A percentile compares a stretch with the other conserved stretches of the same genome.
phyloP scores from a whole-genome alignment of 108 stramenopile species.

The Thalassiosira profunda region DNA sequence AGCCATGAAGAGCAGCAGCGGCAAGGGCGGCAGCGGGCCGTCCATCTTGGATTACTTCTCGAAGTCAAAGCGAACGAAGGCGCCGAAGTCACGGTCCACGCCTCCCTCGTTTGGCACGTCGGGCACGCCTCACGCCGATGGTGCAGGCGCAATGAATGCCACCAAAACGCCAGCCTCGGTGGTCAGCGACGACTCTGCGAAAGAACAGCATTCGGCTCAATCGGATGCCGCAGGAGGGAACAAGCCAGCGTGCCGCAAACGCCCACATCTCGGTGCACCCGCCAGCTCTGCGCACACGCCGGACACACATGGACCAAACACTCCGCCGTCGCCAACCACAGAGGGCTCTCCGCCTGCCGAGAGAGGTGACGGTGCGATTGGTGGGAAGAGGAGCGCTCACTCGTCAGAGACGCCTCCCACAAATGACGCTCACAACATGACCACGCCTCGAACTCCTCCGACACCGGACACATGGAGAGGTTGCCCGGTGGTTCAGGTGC shows the following conservation, averaged over 20 bases:
- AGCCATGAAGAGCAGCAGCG: not conserved
- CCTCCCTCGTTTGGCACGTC: too few relatives aligned
- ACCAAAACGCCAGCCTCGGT: not conserved
- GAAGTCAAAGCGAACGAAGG: conserved; percentile 6
- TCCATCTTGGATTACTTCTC: conserved; percentile 12
- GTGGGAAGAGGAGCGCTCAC: not conserved
- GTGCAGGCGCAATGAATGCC: not conserved
- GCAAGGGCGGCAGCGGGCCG: not conserved
- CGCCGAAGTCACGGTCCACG: too few relatives aligned
- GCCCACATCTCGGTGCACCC: not conserved
- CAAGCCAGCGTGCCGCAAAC: not conserved
- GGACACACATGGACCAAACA: conserved; percentile 1
- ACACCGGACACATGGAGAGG: conserved; percentile 17
- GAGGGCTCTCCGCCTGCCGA: not conserved
- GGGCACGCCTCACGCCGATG: not conserved
- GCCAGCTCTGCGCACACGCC: not conserved
- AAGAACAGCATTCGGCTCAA: not conserved
- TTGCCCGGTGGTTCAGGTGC: not conserved
- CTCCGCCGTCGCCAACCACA: conserved; percentile 2
- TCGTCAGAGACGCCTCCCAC: conserved; percentile 15
- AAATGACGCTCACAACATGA: not conserved
- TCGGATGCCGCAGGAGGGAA: not conserved
- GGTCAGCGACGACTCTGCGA: conserved; percentile 1
- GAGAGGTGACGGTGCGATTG: not conserved
- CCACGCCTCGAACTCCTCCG: conserved; percentile 14